These are phyloP conservation scores for Penicillium flavigenum DNA, from an alignment of 495 filamentous ascomycete genomes.

Conservation along the genomic window DNA sequence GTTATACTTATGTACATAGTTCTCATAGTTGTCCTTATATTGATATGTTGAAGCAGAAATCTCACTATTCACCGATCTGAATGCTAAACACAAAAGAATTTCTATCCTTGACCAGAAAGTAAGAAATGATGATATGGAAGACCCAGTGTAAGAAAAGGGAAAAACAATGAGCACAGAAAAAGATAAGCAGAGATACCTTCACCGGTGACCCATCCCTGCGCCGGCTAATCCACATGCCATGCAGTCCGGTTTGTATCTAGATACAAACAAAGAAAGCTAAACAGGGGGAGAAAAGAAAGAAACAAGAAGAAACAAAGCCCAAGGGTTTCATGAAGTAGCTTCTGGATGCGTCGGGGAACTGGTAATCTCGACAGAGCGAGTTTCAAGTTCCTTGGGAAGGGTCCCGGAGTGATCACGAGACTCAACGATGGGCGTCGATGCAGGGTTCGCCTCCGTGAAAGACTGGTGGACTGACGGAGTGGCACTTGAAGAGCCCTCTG, in stretches of 20 bases:
- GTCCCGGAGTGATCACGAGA: conserved; percentile 19
- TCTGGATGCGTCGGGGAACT: conserved; percentile 25
- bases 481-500: conserved; percentile 32
- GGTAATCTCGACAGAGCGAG: conserved; percentile 41
- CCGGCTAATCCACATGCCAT: conserved; percentile 29
- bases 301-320: not conserved
- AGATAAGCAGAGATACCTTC: conserved; percentile 7
- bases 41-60: not conserved
- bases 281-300: conserved; percentile 7
- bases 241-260: conserved; percentile 13
- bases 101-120: conserved; percentile 3
- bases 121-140: conserved; percentile 15
- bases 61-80: not conserved
- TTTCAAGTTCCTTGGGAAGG: conserved; percentile 41
- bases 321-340: conserved; percentile 30
- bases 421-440: conserved; percentile 11
- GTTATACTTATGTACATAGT: not conserved
- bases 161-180: conserved; percentile 7
- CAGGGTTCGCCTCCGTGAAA: conserved; percentile 11
- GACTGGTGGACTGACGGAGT: conserved; percentile 24
- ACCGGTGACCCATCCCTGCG: conserved; percentile 13
- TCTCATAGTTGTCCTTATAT: not conserved
- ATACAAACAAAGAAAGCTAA: conserved; percentile 10
- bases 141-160: conserved; percentile 1
- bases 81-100: conserved; percentile 1